phyloP scores from a whole-genome alignment of 1,284 basidiomycete species.

The Sanghuangporus weigelae region DNA sequence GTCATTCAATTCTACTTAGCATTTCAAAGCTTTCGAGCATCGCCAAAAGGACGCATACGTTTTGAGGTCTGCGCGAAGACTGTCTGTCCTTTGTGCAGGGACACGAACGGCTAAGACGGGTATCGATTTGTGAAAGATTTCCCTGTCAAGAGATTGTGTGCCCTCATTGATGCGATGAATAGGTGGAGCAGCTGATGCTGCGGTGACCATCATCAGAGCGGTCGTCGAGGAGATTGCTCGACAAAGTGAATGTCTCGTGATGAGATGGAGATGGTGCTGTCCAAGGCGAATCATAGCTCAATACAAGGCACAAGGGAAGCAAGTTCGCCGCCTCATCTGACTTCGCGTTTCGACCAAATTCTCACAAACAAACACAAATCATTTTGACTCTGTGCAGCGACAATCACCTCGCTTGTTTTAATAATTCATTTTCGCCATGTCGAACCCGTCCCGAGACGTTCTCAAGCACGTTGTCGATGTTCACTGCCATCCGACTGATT shows the following conservation, averaged over 20 bases:
- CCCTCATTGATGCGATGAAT: constrained; percentile 37
- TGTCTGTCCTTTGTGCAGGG: constrained; percentile 49
- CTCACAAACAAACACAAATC: background rate
- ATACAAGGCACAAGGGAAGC: background rate
- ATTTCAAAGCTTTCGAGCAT: background rate
- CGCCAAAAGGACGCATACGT: constrained; percentile 43
- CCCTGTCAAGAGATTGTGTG: constrained; percentile 47
- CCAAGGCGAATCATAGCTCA: background rate
- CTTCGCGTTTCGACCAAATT: background rate
- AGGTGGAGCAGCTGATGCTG: constrained; percentile 54
- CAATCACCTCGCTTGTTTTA: constrained; percentile 1
- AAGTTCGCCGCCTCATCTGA: background rate
- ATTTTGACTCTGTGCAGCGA: background rate
- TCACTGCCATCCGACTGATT: constrained; percentile 79
- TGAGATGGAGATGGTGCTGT: background rate
- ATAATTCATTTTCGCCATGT: background rate
- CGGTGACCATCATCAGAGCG: background rate
- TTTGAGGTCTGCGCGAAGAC: constrained; percentile 51
- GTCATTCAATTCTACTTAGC: constrained; percentile 10
- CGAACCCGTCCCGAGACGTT: constrained; percentile 34
- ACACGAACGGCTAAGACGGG: constrained; percentile 65
- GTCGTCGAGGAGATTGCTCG: constrained; percentile 3
- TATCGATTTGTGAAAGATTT: constrained; percentile 57
- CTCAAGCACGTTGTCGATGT: constrained; percentile 66
- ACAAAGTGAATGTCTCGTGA: background rate